phyloP scores from a whole-genome alignment of 495 filamentous ascomycete genomes.

The Filosporella fistucella region DNA sequence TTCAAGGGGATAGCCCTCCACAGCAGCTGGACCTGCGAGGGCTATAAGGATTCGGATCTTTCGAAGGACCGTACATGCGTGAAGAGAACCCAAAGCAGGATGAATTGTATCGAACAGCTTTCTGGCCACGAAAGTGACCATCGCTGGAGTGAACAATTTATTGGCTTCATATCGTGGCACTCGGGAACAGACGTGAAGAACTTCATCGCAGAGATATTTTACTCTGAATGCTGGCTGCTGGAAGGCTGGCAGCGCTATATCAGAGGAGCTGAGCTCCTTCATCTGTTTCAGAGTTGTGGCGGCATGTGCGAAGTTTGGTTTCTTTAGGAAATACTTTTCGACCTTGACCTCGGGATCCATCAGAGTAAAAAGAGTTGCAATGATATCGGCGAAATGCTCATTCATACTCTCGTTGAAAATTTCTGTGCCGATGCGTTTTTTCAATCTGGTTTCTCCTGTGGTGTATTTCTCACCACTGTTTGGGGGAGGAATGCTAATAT shows the following conservation, averaged over 20 bases:
- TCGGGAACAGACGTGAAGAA: slow-evolving; percentile 70
- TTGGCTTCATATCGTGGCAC: slow-evolving; percentile 57
- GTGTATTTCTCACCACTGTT: slow-evolving; percentile 45
- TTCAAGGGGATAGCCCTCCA: slow-evolving; percentile 80
- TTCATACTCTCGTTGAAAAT: slow-evolving; percentile 55
- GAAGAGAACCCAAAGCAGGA: slow-evolving; percentile 80
- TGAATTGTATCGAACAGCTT: slow-evolving; percentile 76
- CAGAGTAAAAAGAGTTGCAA: slow-evolving; percentile 65
- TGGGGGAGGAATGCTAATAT: slow-evolving; percentile 58
- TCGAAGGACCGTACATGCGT: slow-evolving; percentile 80
- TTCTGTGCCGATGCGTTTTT: slow-evolving; percentile 63
- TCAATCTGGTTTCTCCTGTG: slow-evolving; percentile 63
- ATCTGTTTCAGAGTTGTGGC: slow-evolving; percentile 63
- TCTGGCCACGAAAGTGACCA: slow-evolving; percentile 72
- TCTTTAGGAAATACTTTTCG: slow-evolving; percentile 66
- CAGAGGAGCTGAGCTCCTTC: slow-evolving; percentile 55
- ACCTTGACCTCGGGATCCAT: slow-evolving; percentile 67
- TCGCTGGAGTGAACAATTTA: slow-evolving; percentile 69
- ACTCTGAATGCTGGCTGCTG: slow-evolving; percentile 85
- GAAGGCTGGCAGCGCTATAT: slow-evolving; percentile 56
- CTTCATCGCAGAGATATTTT: slow-evolving; percentile 66
- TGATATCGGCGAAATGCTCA: slow-evolving; percentile 67
- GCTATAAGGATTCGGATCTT: slow-evolving; percentile 80
- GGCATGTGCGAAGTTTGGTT: slow-evolving; percentile 51
- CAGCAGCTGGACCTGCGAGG: slow-evolving; percentile 65